Evolutionary conservation across 257 asterid genomes (phyloP), one percentile per base, ranked within the genome.

Genomic region (Petunia secreta): DNA sequence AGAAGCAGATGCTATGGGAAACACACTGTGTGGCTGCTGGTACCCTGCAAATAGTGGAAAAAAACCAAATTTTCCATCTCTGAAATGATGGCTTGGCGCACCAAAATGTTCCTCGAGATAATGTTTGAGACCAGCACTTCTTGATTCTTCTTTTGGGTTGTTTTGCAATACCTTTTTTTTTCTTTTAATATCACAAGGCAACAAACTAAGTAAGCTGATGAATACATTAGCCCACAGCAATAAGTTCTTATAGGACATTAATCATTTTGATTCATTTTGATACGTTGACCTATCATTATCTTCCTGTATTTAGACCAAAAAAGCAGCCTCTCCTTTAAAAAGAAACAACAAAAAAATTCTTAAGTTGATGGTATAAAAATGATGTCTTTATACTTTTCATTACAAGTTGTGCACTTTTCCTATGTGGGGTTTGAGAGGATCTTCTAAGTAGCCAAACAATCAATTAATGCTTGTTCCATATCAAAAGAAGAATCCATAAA

Each of bases 281-380:
- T 77, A 16, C 73, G 80, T 60, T 77, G 73, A 77, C 80, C 80
- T 77, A 77, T 77, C 60, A 77, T 60, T 77, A 43, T 48, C 78
- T 8, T 36, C 73, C 16, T 77, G 25, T 77, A 77, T 3, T 77
- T 59, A n/a, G 59, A 59, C 46, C n/a, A 25, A 77, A 58, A 46
- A 77, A 16, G 3, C 41, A 77, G 59, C 39, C 44, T 58, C 43
- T 43, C 34, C 34, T 57, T 46, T 58, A 9, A 8, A 58, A 62
- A 60, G 46, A 44, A 77, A 41, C 46, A 60, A 58, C 46, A 50
- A 50, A 11, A 48, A 25, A 13, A 1, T 36, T 77, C 71, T 60
- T 60, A 41, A 25, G 46, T 43, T 43, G 80, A 77, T 77, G 80
- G 73, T 25, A 59, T 77, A 40, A 41, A 77, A 60, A 77, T 77